These are phyloP conservation scores for Agrostemma githago DNA, from an alignment of 148 eudicot genomes.

Conservation along the genomic window DNA sequence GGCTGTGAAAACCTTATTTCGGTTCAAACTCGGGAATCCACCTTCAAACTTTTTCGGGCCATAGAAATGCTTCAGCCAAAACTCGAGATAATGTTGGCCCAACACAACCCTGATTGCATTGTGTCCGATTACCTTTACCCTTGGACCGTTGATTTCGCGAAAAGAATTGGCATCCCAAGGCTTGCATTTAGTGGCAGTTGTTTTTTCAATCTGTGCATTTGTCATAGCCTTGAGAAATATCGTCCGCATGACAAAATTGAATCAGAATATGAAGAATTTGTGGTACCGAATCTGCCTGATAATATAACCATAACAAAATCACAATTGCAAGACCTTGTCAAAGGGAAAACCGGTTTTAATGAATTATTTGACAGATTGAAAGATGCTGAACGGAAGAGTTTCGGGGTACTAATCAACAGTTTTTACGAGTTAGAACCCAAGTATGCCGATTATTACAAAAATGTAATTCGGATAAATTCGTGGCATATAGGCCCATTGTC, in stretches of 20 bases:
- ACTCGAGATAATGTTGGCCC: conserved; percentile 28
- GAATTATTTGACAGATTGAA: conserved; percentile 39
- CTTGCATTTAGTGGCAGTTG: conserved; percentile 50
- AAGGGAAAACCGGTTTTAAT: conserved; percentile 30
- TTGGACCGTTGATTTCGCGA: conserved; percentile 42
- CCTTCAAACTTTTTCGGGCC: conserved; percentile 36
- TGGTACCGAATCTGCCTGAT: conserved; percentile 37
- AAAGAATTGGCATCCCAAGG: conserved; percentile 33
- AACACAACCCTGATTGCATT: conserved; percentile 32
- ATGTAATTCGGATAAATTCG: conserved; percentile 36
- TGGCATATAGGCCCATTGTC: conserved; percentile 55
- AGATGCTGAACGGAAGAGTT: conserved; percentile 43
- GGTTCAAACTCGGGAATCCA: conserved; percentile 37
- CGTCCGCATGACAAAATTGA: conserved; percentile 26
- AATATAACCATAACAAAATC: conserved; percentile 33
- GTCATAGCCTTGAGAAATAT: conserved; percentile 28
- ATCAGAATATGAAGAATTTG: conserved; percentile 33
- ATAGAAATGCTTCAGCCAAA: conserved; percentile 42
- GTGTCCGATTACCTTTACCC: conserved; percentile 47
- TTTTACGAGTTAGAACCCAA: conserved; percentile 41
- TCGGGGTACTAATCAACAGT: conserved; percentile 47
- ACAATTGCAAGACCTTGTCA: conserved; percentile 48
- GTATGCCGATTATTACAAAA: conserved; percentile 39
- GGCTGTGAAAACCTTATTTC: conserved; percentile 45
- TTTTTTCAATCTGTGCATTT: conserved; percentile 37